A percentile compares a stretch with the other conserved stretches of the same genome.
Evolutionary conservation across 1,139 yeast species (phyloP).

Genomic region (Scheffersomyces segobiensis): DNA sequence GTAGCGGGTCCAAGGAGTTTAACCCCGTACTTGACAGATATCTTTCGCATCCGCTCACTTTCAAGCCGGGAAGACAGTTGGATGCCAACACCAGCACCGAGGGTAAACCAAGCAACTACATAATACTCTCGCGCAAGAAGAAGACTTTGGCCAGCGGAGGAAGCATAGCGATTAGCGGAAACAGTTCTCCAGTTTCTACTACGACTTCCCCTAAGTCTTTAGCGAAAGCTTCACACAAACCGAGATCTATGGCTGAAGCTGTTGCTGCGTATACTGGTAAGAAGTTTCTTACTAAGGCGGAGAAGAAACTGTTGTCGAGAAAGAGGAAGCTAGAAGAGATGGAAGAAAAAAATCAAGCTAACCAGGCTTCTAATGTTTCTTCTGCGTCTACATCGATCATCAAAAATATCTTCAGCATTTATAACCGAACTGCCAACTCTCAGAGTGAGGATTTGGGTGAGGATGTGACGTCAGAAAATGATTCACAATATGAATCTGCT

Average conservation of each 20-base stretch:
- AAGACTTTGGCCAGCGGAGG: slow-evolving; percentile 5
- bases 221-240: slow-evolving; percentile 24
- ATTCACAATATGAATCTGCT: slow-evolving; percentile 30
- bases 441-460: slow-evolving; percentile 15
- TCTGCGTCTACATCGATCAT: background rate
- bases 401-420: background rate
- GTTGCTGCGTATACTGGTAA: slow-evolving; percentile 60
- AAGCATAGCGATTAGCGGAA: slow-evolving; percentile 1
- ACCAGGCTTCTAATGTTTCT: background rate
- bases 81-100: slow-evolving; percentile 24
- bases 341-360: background rate
- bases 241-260: slow-evolving; percentile 61
- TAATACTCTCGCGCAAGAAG: slow-evolving; percentile 33
- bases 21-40: slow-evolving; percentile 58
- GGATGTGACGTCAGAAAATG: slow-evolving; percentile 19
- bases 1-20: slow-evolving; percentile 2
- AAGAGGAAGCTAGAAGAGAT: slow-evolving; percentile 10
- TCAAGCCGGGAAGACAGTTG: slow-evolving; percentile 52
- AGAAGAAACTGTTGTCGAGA: slow-evolving; percentile 27
- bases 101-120: slow-evolving; percentile 40
- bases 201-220: slow-evolving; percentile 4
- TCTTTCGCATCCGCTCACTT: slow-evolving; percentile 58
- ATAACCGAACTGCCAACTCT: background rate
- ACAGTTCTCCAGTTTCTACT: slow-evolving; percentile 2
- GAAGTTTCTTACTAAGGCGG: slow-evolving; percentile 44